phyloP scores from a whole-genome alignment of 768 basidiomycete species.

The Xerocomellus chrysenteron region DNA sequence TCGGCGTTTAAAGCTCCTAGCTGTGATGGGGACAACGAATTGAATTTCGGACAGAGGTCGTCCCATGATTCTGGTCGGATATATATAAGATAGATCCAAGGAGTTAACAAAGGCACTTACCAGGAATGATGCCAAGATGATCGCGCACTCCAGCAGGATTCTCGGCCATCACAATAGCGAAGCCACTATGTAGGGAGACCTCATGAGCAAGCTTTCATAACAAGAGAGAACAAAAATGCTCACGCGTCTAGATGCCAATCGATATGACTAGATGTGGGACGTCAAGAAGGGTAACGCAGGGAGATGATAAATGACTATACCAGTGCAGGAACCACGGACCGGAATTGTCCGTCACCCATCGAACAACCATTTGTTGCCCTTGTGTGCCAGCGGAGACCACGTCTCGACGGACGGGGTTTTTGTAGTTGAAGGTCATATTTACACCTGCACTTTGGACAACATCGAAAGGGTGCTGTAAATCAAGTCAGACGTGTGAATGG shows the following conservation, averaged over 20 bases:
- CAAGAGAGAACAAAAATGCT: neutral
- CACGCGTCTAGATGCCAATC: constrained; percentile 31
- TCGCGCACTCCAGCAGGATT: constrained; percentile 14
- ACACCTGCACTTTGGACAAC: constrained; percentile 34
- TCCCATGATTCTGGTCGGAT: constrained; percentile 23
- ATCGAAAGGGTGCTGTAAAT: constrained; percentile 33
- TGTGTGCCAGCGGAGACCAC: constrained; percentile 21
- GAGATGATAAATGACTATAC: constrained; percentile 7
- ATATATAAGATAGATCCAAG: neutral
- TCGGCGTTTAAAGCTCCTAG: constrained; percentile 19
- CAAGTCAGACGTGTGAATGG: neutral
- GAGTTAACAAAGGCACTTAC: constrained; percentile 4
- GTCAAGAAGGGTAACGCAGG: neutral
- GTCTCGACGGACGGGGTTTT: constrained; percentile 39
- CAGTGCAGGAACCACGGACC: constrained; percentile 56
- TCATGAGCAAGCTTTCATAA: neutral
- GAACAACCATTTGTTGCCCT: constrained; percentile 47
- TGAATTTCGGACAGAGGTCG: constrained; percentile 23
- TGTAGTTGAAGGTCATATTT: constrained; percentile 29
- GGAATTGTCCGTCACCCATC: constrained; percentile 62
- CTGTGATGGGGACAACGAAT: constrained; percentile 19
- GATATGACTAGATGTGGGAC: constrained; percentile 20
- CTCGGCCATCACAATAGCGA: constrained; percentile 29
- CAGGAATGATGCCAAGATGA: constrained; percentile 13
- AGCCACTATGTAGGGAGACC: constrained; percentile 16